phyloP scores from a whole-genome alignment of 495 filamentous ascomycete species.

The Glonium stellatum region DNA sequence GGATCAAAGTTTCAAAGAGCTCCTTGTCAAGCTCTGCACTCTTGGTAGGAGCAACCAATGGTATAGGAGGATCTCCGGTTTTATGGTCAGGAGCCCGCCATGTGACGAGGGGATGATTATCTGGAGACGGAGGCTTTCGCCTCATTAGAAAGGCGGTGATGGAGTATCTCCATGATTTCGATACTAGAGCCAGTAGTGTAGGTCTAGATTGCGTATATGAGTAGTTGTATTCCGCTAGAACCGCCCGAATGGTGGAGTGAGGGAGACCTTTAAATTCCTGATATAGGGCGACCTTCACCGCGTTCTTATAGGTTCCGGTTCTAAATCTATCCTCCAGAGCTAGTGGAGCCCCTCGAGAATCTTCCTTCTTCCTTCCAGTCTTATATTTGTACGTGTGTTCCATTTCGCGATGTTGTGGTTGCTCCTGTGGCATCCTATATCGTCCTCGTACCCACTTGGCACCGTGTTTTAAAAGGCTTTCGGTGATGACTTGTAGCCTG shows the following conservation, averaged over 20 bases:
- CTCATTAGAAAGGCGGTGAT: slow-evolving; percentile 67
- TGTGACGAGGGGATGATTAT: slow-evolving; percentile 56
- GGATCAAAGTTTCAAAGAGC: slow-evolving; percentile 59
- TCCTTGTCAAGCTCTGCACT: slow-evolving; percentile 75
- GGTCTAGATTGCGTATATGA: slow-evolving; percentile 73
- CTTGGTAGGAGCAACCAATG: slow-evolving; percentile 62
- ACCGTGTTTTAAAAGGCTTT: slow-evolving; percentile 72
- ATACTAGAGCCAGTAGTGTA: slow-evolving; percentile 64
- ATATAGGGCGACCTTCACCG: slow-evolving; percentile 53
- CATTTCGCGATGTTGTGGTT: slow-evolving; percentile 8
- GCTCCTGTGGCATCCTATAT: slow-evolving; percentile 33
- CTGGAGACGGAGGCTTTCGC: slow-evolving; percentile 54
- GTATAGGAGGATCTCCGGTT: slow-evolving; percentile 42
- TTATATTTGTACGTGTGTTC: slow-evolving; percentile 33
- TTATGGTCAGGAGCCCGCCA: slow-evolving; percentile 51
- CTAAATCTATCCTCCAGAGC: slow-evolving; percentile 68
- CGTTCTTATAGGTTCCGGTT: slow-evolving; percentile 60
- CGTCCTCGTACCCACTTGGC: slow-evolving; percentile 67
- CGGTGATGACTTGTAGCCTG: slow-evolving; percentile 74
- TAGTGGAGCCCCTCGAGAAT: slow-evolving; percentile 38
- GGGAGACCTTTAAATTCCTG: slow-evolving; percentile 81
- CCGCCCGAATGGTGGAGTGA: slow-evolving; percentile 72
- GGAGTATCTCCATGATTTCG: slow-evolving; percentile 79
- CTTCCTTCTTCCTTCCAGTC: slow-evolving; percentile 7
- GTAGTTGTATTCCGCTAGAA: slow-evolving; percentile 85